Base-by-base conservation (phyloP, 805 yeast genomes). In the Grigorovia yakushimaensis region DNA sequence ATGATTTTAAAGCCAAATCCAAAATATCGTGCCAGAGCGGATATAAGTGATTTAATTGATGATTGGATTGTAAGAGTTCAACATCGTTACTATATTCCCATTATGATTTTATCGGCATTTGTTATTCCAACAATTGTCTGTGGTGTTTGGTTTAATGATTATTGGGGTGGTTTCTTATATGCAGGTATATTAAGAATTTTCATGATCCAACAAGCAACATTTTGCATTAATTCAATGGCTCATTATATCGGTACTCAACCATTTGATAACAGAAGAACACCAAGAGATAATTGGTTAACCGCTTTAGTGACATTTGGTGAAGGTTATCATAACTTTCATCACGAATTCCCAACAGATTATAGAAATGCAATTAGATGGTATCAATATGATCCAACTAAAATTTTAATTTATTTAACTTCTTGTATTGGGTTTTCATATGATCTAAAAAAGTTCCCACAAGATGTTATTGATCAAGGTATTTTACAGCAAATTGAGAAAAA, bases 311-410 rank as follows among this genome's bases (percentile, higher is more conserved):
- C 94, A 0, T 84, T 84, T 60, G 94, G 94, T 67, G 94, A 85
- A 69, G 94, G 94, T 53, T 84, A 84, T 73, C 93, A 85, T 62
- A 85, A 85, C 69, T 85, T 84, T 79, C 94, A 85, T 67, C 94
- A 85, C 65, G 94, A 84, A 72, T 85, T 84, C 76, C 93, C 94
- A 58, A 77, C 86, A 18, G 94, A 85, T 69, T 85, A 84, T 76
- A 79, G 94, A 76, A 84, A 84, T 62, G 93, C 93, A 36, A 74
- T 84, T 62, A 82, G 79, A 63, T 84, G 93, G 93, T 84, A 81
- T 72, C 91, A 84, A 73, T 84, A 79, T 62, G 94, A 85, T 64
- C 94, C 94, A 55, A 84, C 93, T 44, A 84, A 84, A 68, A 59
- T 77, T 43, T 57, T 74, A 46, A 83, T 84, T 56, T 84, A 73